Evolutionary conservation across 164 flowering plant genomes (phyloP).

Genomic region (Euptelea pleiosperma): DNA sequence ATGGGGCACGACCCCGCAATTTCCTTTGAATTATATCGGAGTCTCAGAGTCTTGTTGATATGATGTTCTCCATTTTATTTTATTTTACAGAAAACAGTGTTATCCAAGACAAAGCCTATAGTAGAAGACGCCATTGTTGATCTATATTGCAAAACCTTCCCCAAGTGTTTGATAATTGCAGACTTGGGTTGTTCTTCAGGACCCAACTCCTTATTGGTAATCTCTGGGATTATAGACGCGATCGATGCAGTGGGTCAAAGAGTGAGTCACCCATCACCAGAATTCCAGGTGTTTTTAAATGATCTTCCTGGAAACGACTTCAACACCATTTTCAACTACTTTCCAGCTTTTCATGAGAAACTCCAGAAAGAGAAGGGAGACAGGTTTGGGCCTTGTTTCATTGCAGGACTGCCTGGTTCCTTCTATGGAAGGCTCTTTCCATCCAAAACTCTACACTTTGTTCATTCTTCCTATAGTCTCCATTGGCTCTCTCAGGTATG

Average conservation of each 20-base stretch:
- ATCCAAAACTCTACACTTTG: conserved; percentile 39
- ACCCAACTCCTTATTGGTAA: conserved; percentile 47
- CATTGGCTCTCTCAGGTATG: conserved; percentile 68
- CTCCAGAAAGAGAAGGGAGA: conserved; percentile 18
- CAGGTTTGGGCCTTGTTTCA: conserved; percentile 32
- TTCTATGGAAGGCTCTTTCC: conserved; percentile 64
- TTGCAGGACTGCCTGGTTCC: conserved; percentile 50
- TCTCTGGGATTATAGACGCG: conserved; percentile 29
- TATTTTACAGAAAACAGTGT: conserved; percentile 38
- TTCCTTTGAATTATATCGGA: no score
- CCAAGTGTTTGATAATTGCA: conserved; percentile 31
- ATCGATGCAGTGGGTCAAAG: conserved; percentile 14
- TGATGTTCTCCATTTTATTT: no score
- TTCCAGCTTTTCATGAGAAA: conserved; percentile 29
- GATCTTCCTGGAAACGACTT: conserved; percentile 62
- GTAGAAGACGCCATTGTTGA: conserved; percentile 36
- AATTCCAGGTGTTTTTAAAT: conserved; percentile 41
- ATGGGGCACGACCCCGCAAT: no score
- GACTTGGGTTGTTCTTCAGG: conserved; percentile 77
- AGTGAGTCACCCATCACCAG: conserved; percentile 23
- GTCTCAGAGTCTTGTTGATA: no score
- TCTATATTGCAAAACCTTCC: conserved; percentile 19
- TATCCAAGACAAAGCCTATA: conserved; percentile 33
- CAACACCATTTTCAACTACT: conserved; percentile 39
- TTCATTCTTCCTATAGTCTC: conserved; percentile 64